Percentiles rank a stretch among this genome's conserved stretches.
Evolutionary conservation across 192 early-diverging fungal genomes (phyloP).

Genomic region (Pilaira anomala): DNA sequence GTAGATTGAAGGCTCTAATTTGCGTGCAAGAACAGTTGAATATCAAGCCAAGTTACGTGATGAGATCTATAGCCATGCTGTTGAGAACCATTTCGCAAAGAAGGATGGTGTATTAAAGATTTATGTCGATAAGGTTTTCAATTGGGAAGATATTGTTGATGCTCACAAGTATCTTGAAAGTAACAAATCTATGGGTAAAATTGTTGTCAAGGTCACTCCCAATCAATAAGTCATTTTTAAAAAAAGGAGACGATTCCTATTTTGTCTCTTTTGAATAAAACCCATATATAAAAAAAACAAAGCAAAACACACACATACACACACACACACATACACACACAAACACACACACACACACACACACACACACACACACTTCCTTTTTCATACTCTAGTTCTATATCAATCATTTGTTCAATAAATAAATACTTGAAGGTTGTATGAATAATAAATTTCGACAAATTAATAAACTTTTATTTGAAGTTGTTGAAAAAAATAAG

Average conservation of each 20-base stretch:
- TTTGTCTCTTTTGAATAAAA: no score
- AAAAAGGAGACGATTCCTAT: no score
- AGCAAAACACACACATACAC: background rate
- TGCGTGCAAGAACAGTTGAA: conserved; percentile 59
- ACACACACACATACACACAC: background rate
- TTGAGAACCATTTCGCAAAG: conserved; percentile 46
- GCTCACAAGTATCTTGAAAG: conserved; percentile 67
- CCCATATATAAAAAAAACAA: no score
- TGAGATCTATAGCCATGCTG: conserved; percentile 48
- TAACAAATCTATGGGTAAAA: conserved; percentile 63
- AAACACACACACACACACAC: background rate
- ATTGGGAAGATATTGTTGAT: conserved; percentile 63
- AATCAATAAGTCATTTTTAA: background rate
- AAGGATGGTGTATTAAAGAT: conserved; percentile 38
- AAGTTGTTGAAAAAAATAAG: conserved; percentile 1
- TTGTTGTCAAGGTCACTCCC: conserved; percentile 44
- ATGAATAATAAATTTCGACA: no score
- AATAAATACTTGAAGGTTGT: no score
- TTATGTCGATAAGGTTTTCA: conserved; percentile 58
- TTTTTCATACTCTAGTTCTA: no score
- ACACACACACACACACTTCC: no score
- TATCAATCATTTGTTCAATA: no score
- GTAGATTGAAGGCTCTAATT: conserved; percentile 65
- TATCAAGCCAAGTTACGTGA: conserved; percentile 60
- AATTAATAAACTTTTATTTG: background rate